Evolutionary conservation across 2,329 filamentous ascomycete genomes (phyloP).

Genomic region (Venturia effusa): DNA sequence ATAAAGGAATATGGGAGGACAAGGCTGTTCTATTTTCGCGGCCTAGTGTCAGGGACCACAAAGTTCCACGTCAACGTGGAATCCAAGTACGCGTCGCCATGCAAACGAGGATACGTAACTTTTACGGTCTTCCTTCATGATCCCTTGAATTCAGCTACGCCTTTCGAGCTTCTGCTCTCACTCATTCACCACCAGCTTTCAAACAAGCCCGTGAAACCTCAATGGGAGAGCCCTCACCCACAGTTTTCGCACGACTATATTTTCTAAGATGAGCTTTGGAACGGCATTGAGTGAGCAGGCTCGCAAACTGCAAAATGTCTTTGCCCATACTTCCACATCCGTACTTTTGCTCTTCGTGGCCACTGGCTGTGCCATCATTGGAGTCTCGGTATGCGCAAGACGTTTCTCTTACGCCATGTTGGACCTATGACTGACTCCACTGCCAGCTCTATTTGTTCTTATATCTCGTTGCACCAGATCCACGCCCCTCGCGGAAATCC

Average conservation of each 20-base stretch:
- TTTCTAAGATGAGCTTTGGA: neutral
- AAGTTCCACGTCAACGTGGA: slow-evolving; percentile 2
- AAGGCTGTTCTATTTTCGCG: neutral
- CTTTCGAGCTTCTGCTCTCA: neutral
- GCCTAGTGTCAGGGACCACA: neutral
- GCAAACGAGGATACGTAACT: neutral
- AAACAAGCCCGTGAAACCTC: neutral
- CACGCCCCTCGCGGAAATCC: slow-evolving; percentile 59
- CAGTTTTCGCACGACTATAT: neutral
- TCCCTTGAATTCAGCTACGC: neutral
- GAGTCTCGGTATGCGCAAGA: neutral
- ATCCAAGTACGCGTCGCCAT: neutral
- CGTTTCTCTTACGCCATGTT: neutral
- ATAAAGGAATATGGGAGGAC: neutral
- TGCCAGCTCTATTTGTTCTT: slow-evolving; percentile 1
- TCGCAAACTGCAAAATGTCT: neutral
- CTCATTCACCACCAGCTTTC: neutral
- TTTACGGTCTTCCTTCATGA: neutral
- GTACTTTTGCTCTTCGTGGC: neutral
- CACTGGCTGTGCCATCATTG: neutral
- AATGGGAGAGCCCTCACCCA: neutral
- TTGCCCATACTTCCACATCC: neutral
- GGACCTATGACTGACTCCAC: neutral
- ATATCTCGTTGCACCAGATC: slow-evolving; percentile 29
- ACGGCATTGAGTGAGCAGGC: neutral